Evolutionary conservation across 192 early-diverging fungal species (phyloP), one percentile per base, ranked within the genome.

Genomic region (Coemansia reversa): DNA sequence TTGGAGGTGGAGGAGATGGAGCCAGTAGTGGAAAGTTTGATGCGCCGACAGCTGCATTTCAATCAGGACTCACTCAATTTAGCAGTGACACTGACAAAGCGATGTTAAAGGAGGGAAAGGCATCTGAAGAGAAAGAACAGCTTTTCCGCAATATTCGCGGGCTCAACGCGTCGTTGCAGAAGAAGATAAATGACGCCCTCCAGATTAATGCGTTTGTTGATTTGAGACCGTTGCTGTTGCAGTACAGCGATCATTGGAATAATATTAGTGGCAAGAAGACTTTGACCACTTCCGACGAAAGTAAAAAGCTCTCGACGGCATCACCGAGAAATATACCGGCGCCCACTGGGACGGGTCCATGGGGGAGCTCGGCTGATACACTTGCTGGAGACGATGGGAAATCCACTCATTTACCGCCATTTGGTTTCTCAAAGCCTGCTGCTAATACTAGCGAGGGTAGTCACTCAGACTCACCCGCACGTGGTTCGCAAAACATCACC

Each of bases 161-260:
- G 6, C 72, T 82, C 16, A 82, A 82, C 50, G 65, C 74, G n/a
- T 77, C 75, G 45, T 42, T 82, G 42, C 65, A 78, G 35, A 77
- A 68, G 42, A 67, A 73, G 48, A 74, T 82, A 25, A 27, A 16
- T 19, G 72, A 70, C 48, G 75, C 75, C 2, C 35, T 82, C 18
- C 47, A 50, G 0, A 52, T 24, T 20, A 75, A 82, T 24, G 62
- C 71, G 16, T 82, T 82, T 73, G 74, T 68, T 20, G 67, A 82
- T 33, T 59, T 82, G 24, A 68, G 67, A 3, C 75, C 74, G 25
- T 51, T 82, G 28, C 64, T 82, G 27, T 60, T 65, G 25, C 71
- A 82, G 67, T 82, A 82, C 48, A 23, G 27, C 4, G 52, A n/a
- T 2, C 75, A 82, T 51, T 74, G 80, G 75, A 50, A 64, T 8